phyloP scores from a whole-genome alignment of 1,284 basidiomycete genomes.

The Puccinia coronata region DNA sequence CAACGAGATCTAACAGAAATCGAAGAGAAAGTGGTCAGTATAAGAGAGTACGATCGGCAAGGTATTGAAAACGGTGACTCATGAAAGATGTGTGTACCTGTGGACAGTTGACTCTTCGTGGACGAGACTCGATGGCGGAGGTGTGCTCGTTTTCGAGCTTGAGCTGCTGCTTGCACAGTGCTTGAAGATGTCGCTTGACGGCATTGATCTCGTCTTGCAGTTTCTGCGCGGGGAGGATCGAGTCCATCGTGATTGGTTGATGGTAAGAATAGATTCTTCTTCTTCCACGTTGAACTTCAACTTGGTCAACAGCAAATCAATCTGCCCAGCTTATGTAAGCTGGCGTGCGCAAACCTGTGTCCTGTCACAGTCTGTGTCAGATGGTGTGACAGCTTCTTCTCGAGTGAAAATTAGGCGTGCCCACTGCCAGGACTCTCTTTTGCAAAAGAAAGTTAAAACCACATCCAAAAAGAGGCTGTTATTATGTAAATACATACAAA shows the following conservation, averaged over 20 bases:
- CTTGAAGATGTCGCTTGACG: slow-evolving; percentile 71
- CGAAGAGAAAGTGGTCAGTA: not conserved
- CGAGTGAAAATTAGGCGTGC: no score
- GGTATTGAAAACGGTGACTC: not conserved
- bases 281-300: no score
- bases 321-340: no score
- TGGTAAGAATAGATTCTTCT: no score
- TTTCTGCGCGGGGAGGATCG: slow-evolving; percentile 49
- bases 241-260: slow-evolving; percentile 52
- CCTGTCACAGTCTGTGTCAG: no score
- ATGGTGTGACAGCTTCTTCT: no score
- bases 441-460: no score
- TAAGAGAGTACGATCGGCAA: not conserved
- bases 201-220: slow-evolving; percentile 67
- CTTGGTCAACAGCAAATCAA: no score
- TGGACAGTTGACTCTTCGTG: slow-evolving; percentile 26
- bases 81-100: slow-evolving; percentile 8
- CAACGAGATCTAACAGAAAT: slow-evolving; percentile 42
- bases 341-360: no score
- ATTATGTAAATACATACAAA: no score
- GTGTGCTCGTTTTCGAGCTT: slow-evolving; percentile 74
- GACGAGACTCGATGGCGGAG: slow-evolving; percentile 70
- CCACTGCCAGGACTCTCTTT: no score
- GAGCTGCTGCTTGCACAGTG: slow-evolving; percentile 70
- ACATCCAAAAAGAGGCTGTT: no score